Conservation (phyloP, 2,329 filamentous ascomycete genomes). For the Coleophoma cylindrospora region DNA sequence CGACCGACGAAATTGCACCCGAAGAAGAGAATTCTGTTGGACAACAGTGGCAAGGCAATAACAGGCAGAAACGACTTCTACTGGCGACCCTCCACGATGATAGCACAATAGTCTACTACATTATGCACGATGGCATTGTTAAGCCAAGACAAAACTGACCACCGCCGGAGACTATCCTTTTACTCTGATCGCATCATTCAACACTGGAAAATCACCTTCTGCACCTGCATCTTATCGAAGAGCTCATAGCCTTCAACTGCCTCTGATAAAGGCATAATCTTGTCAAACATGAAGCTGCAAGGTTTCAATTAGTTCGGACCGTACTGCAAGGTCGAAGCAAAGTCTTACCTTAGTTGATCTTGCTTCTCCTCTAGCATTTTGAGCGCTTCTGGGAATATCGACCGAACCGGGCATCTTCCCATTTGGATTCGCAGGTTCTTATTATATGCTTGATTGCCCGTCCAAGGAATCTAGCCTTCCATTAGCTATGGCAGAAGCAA, state of each 20-base stretch:
- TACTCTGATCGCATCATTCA: background rate
- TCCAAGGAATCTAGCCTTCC: conserved; percentile 56
- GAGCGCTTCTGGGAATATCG: conserved; percentile 62
- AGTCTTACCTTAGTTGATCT: conserved; percentile 56
- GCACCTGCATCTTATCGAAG: conserved; percentile 67
- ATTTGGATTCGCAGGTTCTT: conserved; percentile 73
- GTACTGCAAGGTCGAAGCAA: background rate
- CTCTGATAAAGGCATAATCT: conserved; percentile 64
- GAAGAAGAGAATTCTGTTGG: conserved; percentile 24
- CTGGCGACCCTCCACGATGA: conserved; percentile 73
- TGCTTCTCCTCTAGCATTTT: conserved; percentile 62
- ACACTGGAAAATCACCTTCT: conserved; percentile 64
- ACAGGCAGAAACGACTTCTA: conserved; percentile 62
- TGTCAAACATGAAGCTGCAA: conserved; percentile 69
- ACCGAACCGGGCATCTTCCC: conserved; percentile 71
- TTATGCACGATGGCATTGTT: conserved; percentile 81
- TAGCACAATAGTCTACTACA: conserved; percentile 79
- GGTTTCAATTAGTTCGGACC: no score
- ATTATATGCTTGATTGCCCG: conserved; percentile 57
- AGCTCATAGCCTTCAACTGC: conserved; percentile 65
- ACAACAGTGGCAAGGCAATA: conserved; percentile 37
- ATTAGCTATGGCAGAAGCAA: background rate
- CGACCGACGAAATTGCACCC: conserved; percentile 18
- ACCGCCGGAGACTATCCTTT: background rate
- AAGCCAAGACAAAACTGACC: conserved; percentile 77